Conservation (phyloP, 345 rosid species). For the Balakata baccata region DNA sequence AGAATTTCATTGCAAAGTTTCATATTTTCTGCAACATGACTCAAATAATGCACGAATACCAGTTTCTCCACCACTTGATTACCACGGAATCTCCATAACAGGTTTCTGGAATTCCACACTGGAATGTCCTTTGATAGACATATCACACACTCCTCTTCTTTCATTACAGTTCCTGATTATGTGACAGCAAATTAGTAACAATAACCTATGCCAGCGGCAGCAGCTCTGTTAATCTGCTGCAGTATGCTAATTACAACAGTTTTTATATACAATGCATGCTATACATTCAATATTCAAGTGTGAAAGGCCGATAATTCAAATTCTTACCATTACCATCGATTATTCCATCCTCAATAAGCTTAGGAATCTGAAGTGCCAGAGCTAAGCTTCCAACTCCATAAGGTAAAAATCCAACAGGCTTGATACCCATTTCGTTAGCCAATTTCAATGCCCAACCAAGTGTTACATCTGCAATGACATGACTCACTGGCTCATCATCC, state of each 20-base stretch:
- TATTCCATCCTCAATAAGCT: constrained; percentile 20
- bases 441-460: background rate
- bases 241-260: too few relatives aligned
- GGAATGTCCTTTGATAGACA: constrained; percentile 17
- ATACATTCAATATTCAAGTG: background rate
- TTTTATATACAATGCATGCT: too few relatives aligned
- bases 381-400: constrained; percentile 16
- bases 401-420: background rate
- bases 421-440: background rate
- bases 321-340: constrained; percentile 26
- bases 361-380: constrained; percentile 9
- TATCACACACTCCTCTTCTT: constrained; percentile 14
- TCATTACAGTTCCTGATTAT: constrained; percentile 16
- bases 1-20: constrained; percentile 18
- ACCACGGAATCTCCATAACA: constrained; percentile 21
- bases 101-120: constrained; percentile 18
- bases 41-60: background rate
- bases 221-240: too few relatives aligned
- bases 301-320: background rate
- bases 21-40: background rate
- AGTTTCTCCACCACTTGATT: background rate
- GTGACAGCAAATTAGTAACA: too few relatives aligned
- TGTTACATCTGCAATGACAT: background rate
- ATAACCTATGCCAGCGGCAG: too few relatives aligned
- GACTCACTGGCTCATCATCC: background rate